A percentile compares a stretch with the other conserved stretches of the same genome.
Conservation (phyloP, 2,329 filamentous ascomycete species). For the Neopestalotiopsis rosae region DNA sequence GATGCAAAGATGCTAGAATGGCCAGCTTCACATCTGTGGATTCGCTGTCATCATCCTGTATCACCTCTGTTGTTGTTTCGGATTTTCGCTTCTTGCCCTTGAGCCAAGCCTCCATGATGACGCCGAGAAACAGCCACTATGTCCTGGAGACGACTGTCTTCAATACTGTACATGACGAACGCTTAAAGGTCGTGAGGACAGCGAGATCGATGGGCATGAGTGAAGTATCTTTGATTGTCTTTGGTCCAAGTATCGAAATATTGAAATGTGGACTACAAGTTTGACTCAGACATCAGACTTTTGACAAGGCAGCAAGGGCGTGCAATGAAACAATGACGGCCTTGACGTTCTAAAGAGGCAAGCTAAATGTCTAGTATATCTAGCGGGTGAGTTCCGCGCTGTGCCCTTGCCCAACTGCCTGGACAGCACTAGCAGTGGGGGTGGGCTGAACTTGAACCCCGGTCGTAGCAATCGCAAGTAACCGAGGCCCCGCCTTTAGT, state of each 20-base stretch:
- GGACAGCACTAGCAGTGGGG: background rate
- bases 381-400: background rate
- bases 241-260: background rate
- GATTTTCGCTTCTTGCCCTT: conserved; percentile 58
- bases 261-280: background rate
- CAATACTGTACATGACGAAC: background rate
- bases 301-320: background rate
- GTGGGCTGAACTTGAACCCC: background rate
- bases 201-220: too few species aligned
- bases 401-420: background rate
- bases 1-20: conserved; percentile 78
- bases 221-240: too few species aligned
- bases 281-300: background rate
- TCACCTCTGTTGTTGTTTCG: conserved; percentile 25
- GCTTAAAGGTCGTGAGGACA: background rate
- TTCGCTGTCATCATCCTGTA: conserved; percentile 59
- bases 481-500: background rate
- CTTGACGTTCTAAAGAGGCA: background rate
- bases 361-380: background rate
- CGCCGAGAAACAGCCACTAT: background rate
- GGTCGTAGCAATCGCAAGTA: background rate
- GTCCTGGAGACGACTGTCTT: background rate
- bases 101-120: conserved; percentile 63
- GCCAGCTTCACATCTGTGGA: conserved; percentile 91
- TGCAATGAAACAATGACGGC: conserved; percentile 8